Evolutionary conservation across 192 early-diverging fungal genomes (phyloP), one percentile per base, ranked within the genome.

Genomic region (Thoreauomyces humboldtii): DNA sequence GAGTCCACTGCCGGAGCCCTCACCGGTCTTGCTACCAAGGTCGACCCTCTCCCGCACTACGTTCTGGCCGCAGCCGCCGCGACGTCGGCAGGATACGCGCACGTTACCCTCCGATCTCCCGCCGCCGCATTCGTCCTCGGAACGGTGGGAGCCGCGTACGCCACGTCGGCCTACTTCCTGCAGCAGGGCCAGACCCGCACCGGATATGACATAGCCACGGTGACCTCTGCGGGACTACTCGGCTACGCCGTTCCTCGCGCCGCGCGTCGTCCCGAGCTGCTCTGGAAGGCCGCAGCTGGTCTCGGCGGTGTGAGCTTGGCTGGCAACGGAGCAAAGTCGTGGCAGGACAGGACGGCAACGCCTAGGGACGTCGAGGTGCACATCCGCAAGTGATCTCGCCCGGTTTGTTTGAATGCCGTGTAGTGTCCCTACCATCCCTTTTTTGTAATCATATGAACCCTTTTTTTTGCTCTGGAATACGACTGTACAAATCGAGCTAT

Each of bases 31-130:
- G 14, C 62, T 15, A 19, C 27, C 1, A 17, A n/a, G 6, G 43
- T 64, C 51, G 62, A 64, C 62, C 62, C 62, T 12, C 19, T 53
- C 48, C 62, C 62, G 21, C 62, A 64, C 33, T 53, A 42, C 35
- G 19, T 54, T 29, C 48, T 64, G 17, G 62, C 62, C 22, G 59
- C 59, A 4, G 42, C 21, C 11, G 24, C 59, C 22, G 55, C 34
- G 2, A 29, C 21, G 17, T 25, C 24, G 15, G 59, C 42, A 15
- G 29, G 21, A 12, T 64, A 64, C 25, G 50, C 62, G 6, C 47
- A 54, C 22, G 17, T n/a, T 2, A 25, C 37, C 4, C 17, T 54
- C 17, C 46, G 50, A 11, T 34, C 12, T 4, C 62, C 62, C n/a
- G 50, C 48, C 15, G 46, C 48, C 29, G 25, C 62, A 0, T 32